Percentiles rank a stretch among this genome's conserved stretches.
These are phyloP conservation scores for Malus hybrid DNA, from an alignment of 331 rosid genomes.

Conservation along the genomic window DNA sequence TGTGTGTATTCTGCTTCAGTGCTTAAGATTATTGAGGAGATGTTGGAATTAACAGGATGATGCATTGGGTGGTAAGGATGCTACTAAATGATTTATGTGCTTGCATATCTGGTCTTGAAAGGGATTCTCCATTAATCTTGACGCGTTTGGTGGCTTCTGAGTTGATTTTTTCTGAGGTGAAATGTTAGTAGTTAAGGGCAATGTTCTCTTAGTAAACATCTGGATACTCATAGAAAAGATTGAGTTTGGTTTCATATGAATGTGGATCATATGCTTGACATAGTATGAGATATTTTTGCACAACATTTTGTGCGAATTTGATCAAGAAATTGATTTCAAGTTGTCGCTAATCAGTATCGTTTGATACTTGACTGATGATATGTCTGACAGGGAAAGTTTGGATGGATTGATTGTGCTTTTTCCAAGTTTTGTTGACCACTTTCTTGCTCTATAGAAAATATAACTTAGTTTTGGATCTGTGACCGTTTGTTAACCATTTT, in stretches of 20 bases:
- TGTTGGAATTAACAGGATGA: background rate
- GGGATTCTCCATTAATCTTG: background rate
- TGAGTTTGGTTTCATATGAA: background rate
- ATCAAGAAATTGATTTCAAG: background rate
- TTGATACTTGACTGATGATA: background rate
- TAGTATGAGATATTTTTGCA: background rate
- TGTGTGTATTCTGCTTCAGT: background rate
- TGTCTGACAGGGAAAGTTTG: background rate
- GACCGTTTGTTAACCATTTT: no score
- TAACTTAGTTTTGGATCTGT: background rate
- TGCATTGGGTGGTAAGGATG: background rate
- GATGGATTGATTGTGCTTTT: slow-evolving; percentile 11
- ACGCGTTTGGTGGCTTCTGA: background rate
- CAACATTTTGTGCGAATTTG: no score
- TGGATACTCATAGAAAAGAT: background rate
- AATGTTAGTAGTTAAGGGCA: background rate
- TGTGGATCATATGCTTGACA: slow-evolving; percentile 1
- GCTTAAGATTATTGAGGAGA: background rate
- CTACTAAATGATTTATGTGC: background rate
- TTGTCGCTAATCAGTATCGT: background rate
- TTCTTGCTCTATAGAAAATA: background rate
- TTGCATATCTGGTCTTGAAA: background rate
- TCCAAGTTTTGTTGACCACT: background rate
- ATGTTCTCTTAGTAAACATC: slow-evolving; percentile 5
- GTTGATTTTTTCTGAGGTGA: background rate